A percentile compares a stretch with the other conserved stretches of the same genome.
Evolutionary conservation across 345 rosid species (phyloP).

Genomic region (Salix brachista): DNA sequence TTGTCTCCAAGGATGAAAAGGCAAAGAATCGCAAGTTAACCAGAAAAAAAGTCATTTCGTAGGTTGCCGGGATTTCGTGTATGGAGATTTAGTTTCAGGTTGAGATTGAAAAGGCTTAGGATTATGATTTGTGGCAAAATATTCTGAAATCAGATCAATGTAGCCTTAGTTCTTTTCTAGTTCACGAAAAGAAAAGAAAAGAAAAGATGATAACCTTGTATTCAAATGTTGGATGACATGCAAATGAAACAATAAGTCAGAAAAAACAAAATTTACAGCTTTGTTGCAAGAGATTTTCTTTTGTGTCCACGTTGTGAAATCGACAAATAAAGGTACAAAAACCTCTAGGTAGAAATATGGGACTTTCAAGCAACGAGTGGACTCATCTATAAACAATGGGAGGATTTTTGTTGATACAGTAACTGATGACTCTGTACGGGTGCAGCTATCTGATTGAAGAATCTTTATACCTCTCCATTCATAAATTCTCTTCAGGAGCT

Average conservation of each 20-base stretch:
- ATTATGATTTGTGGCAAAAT: constrained; percentile 44
- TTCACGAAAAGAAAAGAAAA: neutral
- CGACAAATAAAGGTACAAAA: neutral
- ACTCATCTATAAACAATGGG: neutral
- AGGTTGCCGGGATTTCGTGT: constrained; percentile 41
- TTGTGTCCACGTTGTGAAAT: neutral
- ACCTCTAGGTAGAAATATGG: neutral
- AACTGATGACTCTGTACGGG: neutral
- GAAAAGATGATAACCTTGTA: neutral
- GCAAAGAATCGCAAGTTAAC: constrained; percentile 19
- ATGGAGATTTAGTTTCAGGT: constrained; percentile 33
- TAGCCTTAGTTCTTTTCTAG: neutral
- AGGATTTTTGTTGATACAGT: neutral
- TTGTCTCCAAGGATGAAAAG: neutral
- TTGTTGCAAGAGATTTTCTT: neutral
- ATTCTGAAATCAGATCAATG: constrained; percentile 5
- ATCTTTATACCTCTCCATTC: neutral
- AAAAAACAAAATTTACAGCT: neutral
- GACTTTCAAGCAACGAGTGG: neutral
- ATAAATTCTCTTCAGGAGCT: constrained; percentile 7
- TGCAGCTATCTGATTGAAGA: neutral
- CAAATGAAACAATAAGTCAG: neutral
- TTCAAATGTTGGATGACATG: neutral
- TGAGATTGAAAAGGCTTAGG: constrained; percentile 37
- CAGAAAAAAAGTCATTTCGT: constrained; percentile 42